A percentile compares a stretch with the other conserved stretches of the same genome.
These are phyloP conservation scores for Dictyostelium firmibasis DNA, from an alignment of 78 protist species.

Conservation along the genomic window DNA sequence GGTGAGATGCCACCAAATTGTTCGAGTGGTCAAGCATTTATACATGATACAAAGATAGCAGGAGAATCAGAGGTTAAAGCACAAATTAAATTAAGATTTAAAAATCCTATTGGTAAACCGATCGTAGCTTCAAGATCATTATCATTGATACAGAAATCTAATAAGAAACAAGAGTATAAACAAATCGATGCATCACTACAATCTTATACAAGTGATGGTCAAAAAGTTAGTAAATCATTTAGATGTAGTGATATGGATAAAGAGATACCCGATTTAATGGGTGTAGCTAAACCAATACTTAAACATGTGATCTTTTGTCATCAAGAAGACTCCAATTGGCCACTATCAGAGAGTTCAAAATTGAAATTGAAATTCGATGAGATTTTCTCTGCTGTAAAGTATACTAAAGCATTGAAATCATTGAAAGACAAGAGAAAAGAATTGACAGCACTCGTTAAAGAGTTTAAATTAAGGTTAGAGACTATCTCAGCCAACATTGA, in stretches of 20 bases:
- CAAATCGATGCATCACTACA: constrained; percentile 56
- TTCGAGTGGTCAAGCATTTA: constrained; percentile 87
- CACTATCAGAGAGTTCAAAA: constrained; percentile 83
- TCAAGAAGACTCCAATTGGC: constrained; percentile 99
- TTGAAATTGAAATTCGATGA: constrained; percentile 97
- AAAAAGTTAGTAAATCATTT: constrained; percentile 62
- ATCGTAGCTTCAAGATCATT: constrained; percentile 58
- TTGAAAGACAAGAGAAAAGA: constrained; percentile 66
- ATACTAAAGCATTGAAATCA: constrained; percentile 75
- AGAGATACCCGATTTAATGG: constrained; percentile 89
- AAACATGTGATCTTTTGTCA: constrained; percentile 99
- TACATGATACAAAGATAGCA: constrained; percentile 93
- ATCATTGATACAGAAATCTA: constrained; percentile 27
- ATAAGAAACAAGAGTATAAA: constrained; percentile 49
- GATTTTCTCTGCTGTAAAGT: constrained; percentile 94
- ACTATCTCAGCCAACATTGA: constrained; percentile 5
- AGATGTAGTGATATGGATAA: constrained; percentile 90
- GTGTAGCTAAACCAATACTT: constrained; percentile 94
- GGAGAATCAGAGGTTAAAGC: constrained; percentile 92
- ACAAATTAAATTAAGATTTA: constrained; percentile 92
- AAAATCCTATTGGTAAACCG: constrained; percentile 72
- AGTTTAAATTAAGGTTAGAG: constrained; percentile 45
- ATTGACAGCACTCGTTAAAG: constrained; percentile 23
- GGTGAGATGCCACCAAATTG: constrained; percentile 97
- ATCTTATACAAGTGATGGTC: constrained; percentile 50